Evolutionary conservation across 2,329 filamentous ascomycete species (phyloP), one percentile per base, ranked within the genome.

Genomic region (Coniella lustricola): DNA sequence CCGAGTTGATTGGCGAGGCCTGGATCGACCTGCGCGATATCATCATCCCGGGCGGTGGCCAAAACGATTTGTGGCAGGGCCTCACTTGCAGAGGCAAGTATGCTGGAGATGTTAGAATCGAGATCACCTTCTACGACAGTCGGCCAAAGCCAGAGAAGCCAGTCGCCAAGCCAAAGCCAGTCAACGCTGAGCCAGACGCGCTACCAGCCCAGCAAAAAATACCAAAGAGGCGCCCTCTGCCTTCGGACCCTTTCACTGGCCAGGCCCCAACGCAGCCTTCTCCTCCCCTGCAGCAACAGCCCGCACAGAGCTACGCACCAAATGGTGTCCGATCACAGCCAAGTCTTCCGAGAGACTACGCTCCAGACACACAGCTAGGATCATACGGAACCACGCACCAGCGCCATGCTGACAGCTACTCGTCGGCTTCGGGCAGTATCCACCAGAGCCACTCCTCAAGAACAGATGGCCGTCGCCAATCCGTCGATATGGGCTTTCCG

Each of bases 101-200:
- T 60, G 91, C 93, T 7, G 93, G 93, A 48, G 91, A 97, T 65
- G 83, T 98, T 55, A 80, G 91, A 56, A 84, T 98, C 55, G 93
- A 98, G 68, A 84, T 96, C 67, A 98, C 93, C 36, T 98, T 86
- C 69, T 98, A 97, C 72, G 93, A 98, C 65, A 83, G 78, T 48
- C 79, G 91, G 21, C 86, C 89, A 17, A 93, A 93, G 67, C 76
- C 77, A 12, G 88, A 94, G 51, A 90, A 85, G 67, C 69, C 75
- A 1, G 69, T 68, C 7, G 75, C 79, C 52, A 83, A 79, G 61
- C 69, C 76, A 50, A 79, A 68, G 58, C 62, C 66, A 36, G 57
- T 65, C 42, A 54, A 63, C 18, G 55, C 68, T 5, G 67, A 67
- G 25, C 55, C 58, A 36, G 64, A 64, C 32, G 54, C 46, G 60